Conservation (phyloP, 1,284 basidiomycete genomes). For the Ganoderma lingzhi region DNA sequence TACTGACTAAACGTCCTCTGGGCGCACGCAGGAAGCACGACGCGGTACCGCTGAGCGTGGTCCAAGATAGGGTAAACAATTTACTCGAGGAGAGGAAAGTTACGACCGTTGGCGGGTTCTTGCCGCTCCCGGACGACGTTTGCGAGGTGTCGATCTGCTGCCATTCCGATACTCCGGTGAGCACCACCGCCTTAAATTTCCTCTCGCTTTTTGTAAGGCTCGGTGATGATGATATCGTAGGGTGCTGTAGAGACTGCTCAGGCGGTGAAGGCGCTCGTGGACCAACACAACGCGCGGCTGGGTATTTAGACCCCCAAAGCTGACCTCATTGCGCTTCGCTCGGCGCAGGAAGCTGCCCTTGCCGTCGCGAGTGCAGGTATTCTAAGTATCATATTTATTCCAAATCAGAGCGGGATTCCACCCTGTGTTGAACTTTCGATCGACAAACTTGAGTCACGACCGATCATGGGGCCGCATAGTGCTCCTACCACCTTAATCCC, state of each 20-base stretch:
- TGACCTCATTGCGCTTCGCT: too few relatives aligned
- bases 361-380: too few relatives aligned
- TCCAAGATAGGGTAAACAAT: conserved; percentile 52
- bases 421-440: too few relatives aligned
- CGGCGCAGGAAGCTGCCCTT: too few relatives aligned
- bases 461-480: too few relatives aligned
- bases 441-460: too few relatives aligned
- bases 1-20: background rate
- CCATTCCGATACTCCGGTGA: conserved; percentile 70
- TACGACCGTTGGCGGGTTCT: conserved; percentile 53
- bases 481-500: too few relatives aligned
- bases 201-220: too few relatives aligned
- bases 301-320: background rate
- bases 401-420: too few relatives aligned
- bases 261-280: conserved; percentile 58
- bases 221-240: too few relatives aligned
- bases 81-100: conserved; percentile 38
- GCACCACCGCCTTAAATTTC: too few relatives aligned
- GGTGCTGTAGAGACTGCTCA: conserved; percentile 59
- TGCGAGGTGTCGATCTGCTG: conserved; percentile 67
- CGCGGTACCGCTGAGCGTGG: conserved; percentile 50
- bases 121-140: conserved; percentile 55
- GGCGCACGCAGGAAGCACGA: conserved; percentile 54
- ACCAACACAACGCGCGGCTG: conserved; percentile 50
- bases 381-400: too few relatives aligned